Percentiles rank a stretch among this genome's conserved stretches.
These are phyloP conservation scores for Chlorella vulgaris DNA, from an alignment of 139 green algal genomes.

Conservation along the genomic window DNA sequence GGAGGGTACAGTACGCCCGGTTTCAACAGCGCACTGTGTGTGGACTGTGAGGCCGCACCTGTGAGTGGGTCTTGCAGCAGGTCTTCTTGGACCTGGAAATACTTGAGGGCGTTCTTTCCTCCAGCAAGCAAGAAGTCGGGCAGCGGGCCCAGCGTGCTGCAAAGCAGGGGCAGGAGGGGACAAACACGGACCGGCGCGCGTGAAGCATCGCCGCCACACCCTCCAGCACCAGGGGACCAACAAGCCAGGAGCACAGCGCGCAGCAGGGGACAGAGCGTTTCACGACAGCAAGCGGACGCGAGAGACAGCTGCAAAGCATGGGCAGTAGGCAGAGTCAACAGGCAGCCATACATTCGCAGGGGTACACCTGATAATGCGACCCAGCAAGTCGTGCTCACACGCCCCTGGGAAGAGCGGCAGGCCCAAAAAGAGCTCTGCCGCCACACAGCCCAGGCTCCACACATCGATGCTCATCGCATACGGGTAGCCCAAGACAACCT, in stretches of 20 bases:
- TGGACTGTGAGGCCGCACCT: constrained; percentile 1
- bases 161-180: background rate
- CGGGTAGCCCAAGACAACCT: constrained; percentile 46
- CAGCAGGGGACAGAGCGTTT: background rate
- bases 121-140: constrained; percentile 69
- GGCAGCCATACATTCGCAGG: too few species aligned
- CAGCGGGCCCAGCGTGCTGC: constrained; percentile 80
- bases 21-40: too few species aligned
- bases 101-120: constrained; percentile 78
- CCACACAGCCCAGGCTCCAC: constrained; percentile 38
- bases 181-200: too few species aligned
- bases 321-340: too few species aligned
- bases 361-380: constrained; percentile 70
- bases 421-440: constrained; percentile 39
- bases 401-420: constrained; percentile 95
- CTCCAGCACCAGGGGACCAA: too few species aligned
- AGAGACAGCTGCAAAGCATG: too few species aligned
- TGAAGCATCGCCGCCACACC: too few species aligned
- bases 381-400: constrained; percentile 92
- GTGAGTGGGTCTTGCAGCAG: background rate
- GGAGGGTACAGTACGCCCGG: too few species aligned
- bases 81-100: constrained; percentile 65
- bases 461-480: constrained; percentile 37
- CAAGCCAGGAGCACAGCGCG: too few species aligned
- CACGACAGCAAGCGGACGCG: too few species aligned